A percentile compares a stretch with the other conserved stretches of the same genome.
These are phyloP conservation scores for Ganoderma sinense DNA, from an alignment of 1,284 basidiomycete species.

Conservation along the genomic window DNA sequence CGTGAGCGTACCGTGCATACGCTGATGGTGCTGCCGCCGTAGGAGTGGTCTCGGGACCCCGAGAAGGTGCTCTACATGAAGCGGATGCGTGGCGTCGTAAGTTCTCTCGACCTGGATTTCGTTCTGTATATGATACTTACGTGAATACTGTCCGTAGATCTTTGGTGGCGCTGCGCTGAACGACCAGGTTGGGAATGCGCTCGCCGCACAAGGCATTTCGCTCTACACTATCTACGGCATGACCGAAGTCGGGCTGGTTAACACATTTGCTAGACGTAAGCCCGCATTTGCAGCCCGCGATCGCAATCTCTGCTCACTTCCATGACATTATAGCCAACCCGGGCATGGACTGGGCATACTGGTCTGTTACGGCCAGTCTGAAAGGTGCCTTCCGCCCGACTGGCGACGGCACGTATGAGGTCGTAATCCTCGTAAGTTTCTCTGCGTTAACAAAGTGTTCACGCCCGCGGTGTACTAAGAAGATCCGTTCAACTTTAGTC, in stretches of 20 bases:
- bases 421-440: slow-evolving; percentile 24
- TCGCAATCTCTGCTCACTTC: neutral
- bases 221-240: slow-evolving; percentile 20
- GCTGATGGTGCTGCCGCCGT: neutral
- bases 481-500: slow-evolving; percentile 14
- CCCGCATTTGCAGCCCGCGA: neutral
- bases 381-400: slow-evolving; percentile 24
- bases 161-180: slow-evolving; percentile 13
- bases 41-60: slow-evolving; percentile 31
- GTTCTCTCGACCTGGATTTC: slow-evolving; percentile 7
- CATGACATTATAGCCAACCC: slow-evolving; percentile 18
- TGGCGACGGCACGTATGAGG: slow-evolving; percentile 30
- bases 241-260: slow-evolving; percentile 32
- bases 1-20: neutral
- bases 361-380: slow-evolving; percentile 8
- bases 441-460: neutral
- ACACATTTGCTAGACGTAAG: slow-evolving; percentile 26
- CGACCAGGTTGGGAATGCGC: slow-evolving; percentile 18
- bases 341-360: slow-evolving; percentile 37
- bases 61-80: slow-evolving; percentile 28
- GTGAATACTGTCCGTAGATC: neutral
- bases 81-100: slow-evolving; percentile 27
- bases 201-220: slow-evolving; percentile 18
- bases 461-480: neutral
- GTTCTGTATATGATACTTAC: neutral